A percentile compares a stretch with the other conserved stretches of the same genome.
Conservation (phyloP, 73 alveolate genomes). For the Symbiodinium natans region DNA sequence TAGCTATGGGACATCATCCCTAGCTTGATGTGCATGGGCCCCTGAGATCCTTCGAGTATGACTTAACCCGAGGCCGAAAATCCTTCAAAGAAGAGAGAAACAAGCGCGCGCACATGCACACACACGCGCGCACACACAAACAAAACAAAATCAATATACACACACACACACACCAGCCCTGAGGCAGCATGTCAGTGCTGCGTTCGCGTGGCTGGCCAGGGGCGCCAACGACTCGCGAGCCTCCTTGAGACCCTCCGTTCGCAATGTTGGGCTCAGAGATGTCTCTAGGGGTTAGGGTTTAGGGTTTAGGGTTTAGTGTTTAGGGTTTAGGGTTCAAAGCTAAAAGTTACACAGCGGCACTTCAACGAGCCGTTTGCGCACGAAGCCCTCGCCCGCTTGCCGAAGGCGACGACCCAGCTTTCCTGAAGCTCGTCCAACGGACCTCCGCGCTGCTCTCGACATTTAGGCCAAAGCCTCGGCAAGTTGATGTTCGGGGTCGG, state of each 20-base stretch:
- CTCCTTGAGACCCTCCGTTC: not conserved
- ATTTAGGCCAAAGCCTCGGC: not conserved
- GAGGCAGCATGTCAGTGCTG: not conserved
- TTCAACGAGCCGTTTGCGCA: too few species aligned
- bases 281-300: too few species aligned
- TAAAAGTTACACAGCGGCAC: not conserved
- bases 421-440: not conserved
- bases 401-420: not conserved
- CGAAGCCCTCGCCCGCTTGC: too few species aligned
- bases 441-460: not conserved
- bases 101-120: too few species aligned
- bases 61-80: not conserved
- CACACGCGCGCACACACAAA: too few species aligned
- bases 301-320: not conserved
- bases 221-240: not conserved
- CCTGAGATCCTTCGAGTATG: too few species aligned
- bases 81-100: too few species aligned
- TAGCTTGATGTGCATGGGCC: too few species aligned
- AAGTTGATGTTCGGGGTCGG: too few species aligned
- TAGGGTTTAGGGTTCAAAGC: not conserved
- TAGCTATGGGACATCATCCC: too few species aligned
- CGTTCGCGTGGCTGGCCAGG: not conserved
- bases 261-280: not conserved
- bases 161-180: too few species aligned
- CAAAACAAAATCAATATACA: too few species aligned